Conservation (phyloP, 2,329 filamentous ascomycete genomes). For the Lasiodiplodia citricola region DNA sequence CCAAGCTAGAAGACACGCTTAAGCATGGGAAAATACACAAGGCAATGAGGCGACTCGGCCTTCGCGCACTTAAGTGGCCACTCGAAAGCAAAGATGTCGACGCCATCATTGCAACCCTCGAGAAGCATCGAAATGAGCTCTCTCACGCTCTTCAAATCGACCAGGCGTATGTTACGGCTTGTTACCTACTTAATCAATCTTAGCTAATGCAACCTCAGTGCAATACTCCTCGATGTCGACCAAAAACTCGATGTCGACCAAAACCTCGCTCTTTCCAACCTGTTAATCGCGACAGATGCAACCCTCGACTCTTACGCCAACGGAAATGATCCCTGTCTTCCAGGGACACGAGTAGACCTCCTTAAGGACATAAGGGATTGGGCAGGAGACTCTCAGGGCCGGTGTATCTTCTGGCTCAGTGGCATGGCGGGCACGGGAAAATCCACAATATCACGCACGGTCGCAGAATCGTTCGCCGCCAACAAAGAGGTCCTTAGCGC, state of each 20-base stretch:
- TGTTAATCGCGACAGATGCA: too few species aligned
- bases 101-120: slow-evolving; percentile 27
- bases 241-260: too few species aligned
- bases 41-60: slow-evolving; percentile 39
- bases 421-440: slow-evolving; percentile 42
- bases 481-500: slow-evolving; percentile 25
- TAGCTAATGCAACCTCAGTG: neutral
- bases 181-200: too few species aligned
- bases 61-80: slow-evolving; percentile 48
- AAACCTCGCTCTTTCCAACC: too few species aligned
- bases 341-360: neutral
- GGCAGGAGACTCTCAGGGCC: slow-evolving; percentile 26
- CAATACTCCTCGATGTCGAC: too few species aligned
- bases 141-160: neutral
- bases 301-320: neutral
- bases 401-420: slow-evolving; percentile 40
- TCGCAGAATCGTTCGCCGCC: slow-evolving; percentile 32
- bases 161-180: neutral
- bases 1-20: too few species aligned
- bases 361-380: neutral
- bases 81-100: slow-evolving; percentile 45
- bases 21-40: slow-evolving; percentile 26
- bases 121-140: neutral
- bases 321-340: neutral
- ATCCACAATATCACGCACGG: slow-evolving; percentile 39